Conservation (phyloP, 2,329 filamentous ascomycete genomes). For the Peltaster fructicola region DNA sequence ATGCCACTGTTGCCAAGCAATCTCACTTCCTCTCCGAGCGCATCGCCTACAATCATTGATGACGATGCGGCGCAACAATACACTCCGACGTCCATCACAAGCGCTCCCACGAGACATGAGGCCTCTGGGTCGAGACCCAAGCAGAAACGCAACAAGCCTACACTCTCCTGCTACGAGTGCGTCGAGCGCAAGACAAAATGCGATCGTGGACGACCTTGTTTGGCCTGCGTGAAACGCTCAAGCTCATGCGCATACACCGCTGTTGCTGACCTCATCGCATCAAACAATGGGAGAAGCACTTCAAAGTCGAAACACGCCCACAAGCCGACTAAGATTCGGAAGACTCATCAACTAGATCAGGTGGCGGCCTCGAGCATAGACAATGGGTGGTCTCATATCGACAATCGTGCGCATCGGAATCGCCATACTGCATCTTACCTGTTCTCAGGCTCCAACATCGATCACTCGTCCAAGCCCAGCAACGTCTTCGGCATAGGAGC, state of each 20-base stretch:
- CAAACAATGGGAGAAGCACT: slow-evolving; percentile 11
- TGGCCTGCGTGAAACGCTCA: slow-evolving; percentile 54
- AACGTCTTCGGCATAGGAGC: slow-evolving; percentile 69
- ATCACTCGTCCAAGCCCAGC: slow-evolving; percentile 52
- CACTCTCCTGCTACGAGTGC: slow-evolving; percentile 60
- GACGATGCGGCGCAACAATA: no score
- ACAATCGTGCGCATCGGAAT: slow-evolving; percentile 8
- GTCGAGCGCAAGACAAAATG: slow-evolving; percentile 77
- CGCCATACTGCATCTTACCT: slow-evolving; percentile 31
- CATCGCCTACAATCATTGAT: no score
- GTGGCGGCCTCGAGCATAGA: slow-evolving; percentile 10
- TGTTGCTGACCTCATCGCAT: slow-evolving; percentile 52
- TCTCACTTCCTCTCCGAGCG: no score
- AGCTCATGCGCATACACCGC: slow-evolving; percentile 59
- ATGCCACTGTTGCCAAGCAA: no score
- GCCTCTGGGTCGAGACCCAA: slow-evolving; percentile 30
- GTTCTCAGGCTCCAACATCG: slow-evolving; percentile 55
- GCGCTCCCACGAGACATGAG: no score
- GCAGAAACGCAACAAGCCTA: slow-evolving; percentile 73
- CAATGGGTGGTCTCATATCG: slow-evolving; percentile 14
- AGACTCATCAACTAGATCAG: slow-evolving; percentile 12
- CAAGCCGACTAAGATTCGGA: slow-evolving; percentile 17
- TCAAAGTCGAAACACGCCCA: slow-evolving; percentile 16
- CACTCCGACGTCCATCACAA: no score
- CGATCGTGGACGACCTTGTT: slow-evolving; percentile 48